Percentiles rank a stretch among this genome's conserved stretches.
Conservation (phyloP, 2,329 filamentous ascomycete species). For the Aspergillaceae sp. region DNA sequence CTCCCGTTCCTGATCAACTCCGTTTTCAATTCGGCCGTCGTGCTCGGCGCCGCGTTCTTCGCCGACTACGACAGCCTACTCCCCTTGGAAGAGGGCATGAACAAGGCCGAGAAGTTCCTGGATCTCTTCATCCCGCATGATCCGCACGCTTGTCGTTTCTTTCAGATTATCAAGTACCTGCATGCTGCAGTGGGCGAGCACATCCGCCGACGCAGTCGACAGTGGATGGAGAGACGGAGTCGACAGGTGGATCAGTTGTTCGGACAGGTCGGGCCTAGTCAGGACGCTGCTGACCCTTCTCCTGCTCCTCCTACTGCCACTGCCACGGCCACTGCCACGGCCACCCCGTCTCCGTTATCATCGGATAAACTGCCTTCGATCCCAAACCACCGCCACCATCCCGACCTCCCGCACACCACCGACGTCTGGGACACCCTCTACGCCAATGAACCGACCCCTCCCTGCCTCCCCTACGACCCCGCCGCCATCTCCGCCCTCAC, state of each 20-base stretch:
- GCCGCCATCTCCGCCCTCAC: slow-evolving; percentile 25
- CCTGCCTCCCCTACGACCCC: slow-evolving; percentile 18
- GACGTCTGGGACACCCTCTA: slow-evolving; percentile 25
- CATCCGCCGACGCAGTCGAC: slow-evolving; percentile 27
- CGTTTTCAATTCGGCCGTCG: slow-evolving; percentile 38
- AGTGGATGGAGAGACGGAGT: slow-evolving; percentile 32
- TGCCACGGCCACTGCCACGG: not conserved
- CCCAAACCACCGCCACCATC: slow-evolving; percentile 2
- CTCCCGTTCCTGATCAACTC: slow-evolving; percentile 41
- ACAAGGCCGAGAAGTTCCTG: slow-evolving; percentile 27
- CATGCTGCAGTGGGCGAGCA: slow-evolving; percentile 31
- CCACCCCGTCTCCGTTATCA: slow-evolving; percentile 17
- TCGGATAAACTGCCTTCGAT: slow-evolving; percentile 13
- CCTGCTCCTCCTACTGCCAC: too few species aligned
- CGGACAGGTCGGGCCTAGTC: slow-evolving; percentile 23
- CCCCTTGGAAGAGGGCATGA: slow-evolving; percentile 25
- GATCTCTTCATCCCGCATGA: slow-evolving; percentile 27
- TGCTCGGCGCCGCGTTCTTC: slow-evolving; percentile 39
- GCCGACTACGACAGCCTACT: slow-evolving; percentile 37
- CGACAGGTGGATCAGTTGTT: slow-evolving; percentile 36
- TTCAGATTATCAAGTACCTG: slow-evolving; percentile 33
- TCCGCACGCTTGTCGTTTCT: slow-evolving; percentile 28
- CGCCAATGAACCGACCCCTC: slow-evolving; percentile 10
- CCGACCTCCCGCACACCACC: slow-evolving; percentile 5
- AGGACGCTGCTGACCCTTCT: not conserved